These are phyloP conservation scores for Alternaria panax DNA, from an alignment of 2,329 filamentous ascomycete genomes.

Conservation along the genomic window DNA sequence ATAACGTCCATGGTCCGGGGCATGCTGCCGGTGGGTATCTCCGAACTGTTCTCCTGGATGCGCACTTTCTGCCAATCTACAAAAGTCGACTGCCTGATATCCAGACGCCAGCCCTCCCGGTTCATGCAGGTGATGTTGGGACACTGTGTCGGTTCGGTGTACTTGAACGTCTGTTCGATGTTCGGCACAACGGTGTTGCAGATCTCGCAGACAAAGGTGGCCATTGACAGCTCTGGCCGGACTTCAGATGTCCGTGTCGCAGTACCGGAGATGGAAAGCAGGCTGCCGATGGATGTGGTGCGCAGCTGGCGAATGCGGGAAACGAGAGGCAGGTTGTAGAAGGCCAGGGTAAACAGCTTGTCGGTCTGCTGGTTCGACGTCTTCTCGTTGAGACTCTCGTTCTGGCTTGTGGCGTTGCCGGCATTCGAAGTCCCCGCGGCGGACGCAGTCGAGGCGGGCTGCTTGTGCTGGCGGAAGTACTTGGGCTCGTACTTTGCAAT, in stretches of 20 bases:
- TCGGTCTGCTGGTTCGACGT: conserved; percentile 95
- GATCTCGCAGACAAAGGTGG: conserved; percentile 88
- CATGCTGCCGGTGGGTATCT: conserved; percentile 99
- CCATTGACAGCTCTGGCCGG: conserved; percentile 87
- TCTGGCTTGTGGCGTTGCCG: conserved; percentile 65
- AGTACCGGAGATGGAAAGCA: conserved; percentile 95
- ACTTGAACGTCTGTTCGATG: conserved; percentile 96
- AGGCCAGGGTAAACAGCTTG: conserved; percentile 90
- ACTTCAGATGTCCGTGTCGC: conserved; percentile 98
- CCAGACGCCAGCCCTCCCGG: conserved; percentile 91
- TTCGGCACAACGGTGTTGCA: conserved; percentile 87
- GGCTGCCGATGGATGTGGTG: conserved; percentile 87
- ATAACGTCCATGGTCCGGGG: conserved; percentile 98
- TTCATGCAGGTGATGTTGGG: conserved; percentile 89
- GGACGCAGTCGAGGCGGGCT: conserved; percentile 77
- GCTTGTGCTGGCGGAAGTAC: conserved; percentile 92
- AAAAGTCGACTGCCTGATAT: conserved; percentile 96
- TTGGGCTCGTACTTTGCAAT: conserved; percentile 93
- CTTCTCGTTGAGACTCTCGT: conserved; percentile 68
- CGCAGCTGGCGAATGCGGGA: conserved; percentile 85
- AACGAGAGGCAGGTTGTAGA: conserved; percentile 90
- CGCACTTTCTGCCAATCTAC: conserved; percentile 99
- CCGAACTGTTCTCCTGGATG: conserved; percentile 96
- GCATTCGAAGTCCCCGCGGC: conserved; percentile 71
- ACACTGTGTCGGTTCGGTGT: conserved; percentile 95